Base-by-base conservation (phyloP, 768 basidiomycete genomes). In the Chalciporus chontae region DNA sequence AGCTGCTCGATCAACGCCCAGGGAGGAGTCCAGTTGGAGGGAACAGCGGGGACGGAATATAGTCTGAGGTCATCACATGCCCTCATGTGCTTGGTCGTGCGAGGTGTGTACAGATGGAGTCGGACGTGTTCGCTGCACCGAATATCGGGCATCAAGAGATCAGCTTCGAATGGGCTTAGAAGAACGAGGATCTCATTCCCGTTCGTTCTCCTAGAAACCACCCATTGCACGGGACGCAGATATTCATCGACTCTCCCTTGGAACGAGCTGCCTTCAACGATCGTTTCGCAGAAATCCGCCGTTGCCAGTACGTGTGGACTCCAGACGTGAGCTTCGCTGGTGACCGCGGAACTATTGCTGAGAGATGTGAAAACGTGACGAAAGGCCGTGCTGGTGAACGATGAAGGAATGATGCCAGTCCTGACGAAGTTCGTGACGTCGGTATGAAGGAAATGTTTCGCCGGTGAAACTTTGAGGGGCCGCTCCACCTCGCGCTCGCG, bases 91-190 rank as follows among this genome's bases (percentile, higher is more conserved):
- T 58, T 43, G 4, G 61, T 66, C 36, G 70, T 69, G 3, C 71
- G 59, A 2, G 76, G 72, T 3, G 71, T 55, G 43, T 77, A 77
- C 0, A 70, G 24, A 53, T 76, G 74, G 8, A 77, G 65, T 44
- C 67, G 60, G 8, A 73, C 70, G 7, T 47, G 7, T 10, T 61
- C 52, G 54, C 66, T 68, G 10, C 24, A 19, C 14, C 66, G 69
- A 47, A 78, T 73, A 0, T 31, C 36, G 61, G 72, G 61, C 14
- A 76, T 61, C n/a, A 75, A 62, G 27, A 43, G 45, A 39, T 77
- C 61, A 14, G 60, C 71, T 50, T 77, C 74, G 45, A 48, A 60
- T 10, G 69, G 67, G 56, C 75, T 77, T 5, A 29, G 27, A 14
- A 71, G 48, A 23, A 77, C 62, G 14, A 74, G 56, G 7, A 40